Conservation (phyloP, 73 alveolate species). For the Durusdinium trenchii region DNA sequence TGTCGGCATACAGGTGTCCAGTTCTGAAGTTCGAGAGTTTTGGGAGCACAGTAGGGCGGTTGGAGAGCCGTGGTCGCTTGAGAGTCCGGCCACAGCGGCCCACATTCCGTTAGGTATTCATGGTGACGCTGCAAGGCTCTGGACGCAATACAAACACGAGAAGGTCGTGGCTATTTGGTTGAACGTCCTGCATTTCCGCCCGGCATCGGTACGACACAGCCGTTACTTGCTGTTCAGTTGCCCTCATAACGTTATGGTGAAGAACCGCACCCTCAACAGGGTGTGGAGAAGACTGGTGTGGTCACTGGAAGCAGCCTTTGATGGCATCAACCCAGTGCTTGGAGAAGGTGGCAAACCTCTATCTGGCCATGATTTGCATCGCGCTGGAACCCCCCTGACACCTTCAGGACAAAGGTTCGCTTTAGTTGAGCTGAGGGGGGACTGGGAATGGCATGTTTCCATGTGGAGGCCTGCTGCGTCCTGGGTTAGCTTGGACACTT, state of each 20-base stretch:
- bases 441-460: background rate
- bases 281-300: conserved; percentile 6
- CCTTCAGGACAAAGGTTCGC: background rate
- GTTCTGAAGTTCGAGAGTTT: background rate
- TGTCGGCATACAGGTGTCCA: background rate
- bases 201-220: background rate
- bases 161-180: background rate
- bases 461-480: background rate
- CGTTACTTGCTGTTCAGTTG: background rate
- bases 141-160: conserved; percentile 7
- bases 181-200: conserved; percentile 6
- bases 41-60: background rate
- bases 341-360: background rate
- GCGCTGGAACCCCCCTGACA: background rate
- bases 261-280: conserved; percentile 22
- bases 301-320: background rate
- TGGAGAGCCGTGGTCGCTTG: background rate
- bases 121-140: background rate
- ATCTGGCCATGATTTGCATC: background rate
- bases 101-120: background rate
- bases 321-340: background rate
- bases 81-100: background rate
- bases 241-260: conserved; percentile 7
- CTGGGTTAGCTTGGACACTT: background rate
- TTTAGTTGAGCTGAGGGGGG: background rate